These are phyloP conservation scores for Trichosporon asahii DNA, from an alignment of 1,284 basidiomycete genomes.

Conservation along the genomic window DNA sequence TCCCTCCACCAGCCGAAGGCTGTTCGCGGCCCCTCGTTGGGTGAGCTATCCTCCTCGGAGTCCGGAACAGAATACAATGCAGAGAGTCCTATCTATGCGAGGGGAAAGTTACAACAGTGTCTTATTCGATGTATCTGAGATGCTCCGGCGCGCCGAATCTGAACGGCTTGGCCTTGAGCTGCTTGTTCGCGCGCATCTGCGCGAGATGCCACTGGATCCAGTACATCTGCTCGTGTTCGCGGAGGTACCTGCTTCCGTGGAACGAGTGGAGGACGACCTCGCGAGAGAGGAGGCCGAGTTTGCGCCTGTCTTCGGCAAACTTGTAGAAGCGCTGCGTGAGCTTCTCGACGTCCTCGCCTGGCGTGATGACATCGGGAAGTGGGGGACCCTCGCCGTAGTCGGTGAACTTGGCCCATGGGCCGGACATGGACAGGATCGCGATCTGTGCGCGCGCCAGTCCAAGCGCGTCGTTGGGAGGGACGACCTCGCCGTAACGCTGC, in stretches of 20 bases:
- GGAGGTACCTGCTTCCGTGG: slow-evolving; percentile 18
- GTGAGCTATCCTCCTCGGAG: too few relatives aligned
- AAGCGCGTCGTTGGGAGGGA: slow-evolving; percentile 18
- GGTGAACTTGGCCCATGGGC: slow-evolving; percentile 20
- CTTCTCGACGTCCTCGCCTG: slow-evolving; percentile 15
- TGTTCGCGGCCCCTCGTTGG: too few relatives aligned
- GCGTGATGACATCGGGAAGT: slow-evolving; percentile 16
- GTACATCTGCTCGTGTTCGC: slow-evolving; percentile 24
- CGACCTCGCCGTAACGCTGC: slow-evolving; percentile 20
- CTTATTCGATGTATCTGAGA: slow-evolving; percentile 5
- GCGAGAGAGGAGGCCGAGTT: slow-evolving; percentile 19
- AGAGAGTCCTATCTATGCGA: slow-evolving; percentile 1
- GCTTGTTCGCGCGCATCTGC: slow-evolving; percentile 13
- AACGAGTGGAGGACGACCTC: slow-evolving; percentile 17
- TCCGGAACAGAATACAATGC: neutral
- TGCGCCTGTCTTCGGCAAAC: slow-evolving; percentile 16
- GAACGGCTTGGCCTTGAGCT: slow-evolving; percentile 14
- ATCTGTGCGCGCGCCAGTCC: slow-evolving; percentile 19
- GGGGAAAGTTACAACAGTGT: neutral
- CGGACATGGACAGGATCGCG: slow-evolving; percentile 16
- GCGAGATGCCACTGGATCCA: slow-evolving; percentile 22
- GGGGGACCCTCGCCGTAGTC: neutral
- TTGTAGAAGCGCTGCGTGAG: slow-evolving; percentile 20
- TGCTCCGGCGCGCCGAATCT: slow-evolving; percentile 12
- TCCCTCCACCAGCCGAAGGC: too few relatives aligned